Evolutionary conservation across 2,329 filamentous ascomycete genomes (phyloP), one percentile per base, ranked within the genome.

Genomic region (Alternaria atra): DNA sequence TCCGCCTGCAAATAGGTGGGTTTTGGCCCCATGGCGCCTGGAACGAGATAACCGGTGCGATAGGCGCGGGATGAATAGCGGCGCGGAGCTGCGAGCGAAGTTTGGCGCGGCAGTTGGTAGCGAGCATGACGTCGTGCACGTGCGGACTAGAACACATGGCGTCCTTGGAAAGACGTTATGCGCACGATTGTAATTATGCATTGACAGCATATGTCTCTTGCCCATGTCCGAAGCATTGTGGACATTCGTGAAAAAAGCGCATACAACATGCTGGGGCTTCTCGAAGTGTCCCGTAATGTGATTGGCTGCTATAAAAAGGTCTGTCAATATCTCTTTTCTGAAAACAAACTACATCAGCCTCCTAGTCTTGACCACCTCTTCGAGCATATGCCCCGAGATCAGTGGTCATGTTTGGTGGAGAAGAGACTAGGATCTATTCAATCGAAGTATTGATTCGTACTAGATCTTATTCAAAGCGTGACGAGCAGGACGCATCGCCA

Each of bases 51-150:
- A 9, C 17, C 25, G 53, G 47, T 29, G 54, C 54, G 35, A 43
- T 56, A 35, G 58, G 35, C 29, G 52, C 40, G 32, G 35, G 17
- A 50, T 47, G 47, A 25, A 43, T 8, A 12, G 20, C 17, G 48
- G 57, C 17, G 52, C 44, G 60, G 43, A 53, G 48, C 42, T n/a
- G 54, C 30, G 23, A 20, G 29, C 39, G 27, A 30, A 51, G 44
- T 50, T 56, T 51, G 34, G 37, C n/a, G 39, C 35, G 17, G 35
- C 23, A 30, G 15, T 20, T 35, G 23, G n/a, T 44, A 50, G 52
- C 44, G 58, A 44, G 35, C 32, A 60, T 63, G 57, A 63, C 48
- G 52, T 60, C 48, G 27, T 13, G 39, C 61, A 61, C 58, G 51
- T 64, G 46, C 30, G 46, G 32, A 0, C 20, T 4, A 8, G 34